Base-by-base conservation (phyloP, 495 filamentous ascomycete genomes). In the Neurospora discreta region DNA sequence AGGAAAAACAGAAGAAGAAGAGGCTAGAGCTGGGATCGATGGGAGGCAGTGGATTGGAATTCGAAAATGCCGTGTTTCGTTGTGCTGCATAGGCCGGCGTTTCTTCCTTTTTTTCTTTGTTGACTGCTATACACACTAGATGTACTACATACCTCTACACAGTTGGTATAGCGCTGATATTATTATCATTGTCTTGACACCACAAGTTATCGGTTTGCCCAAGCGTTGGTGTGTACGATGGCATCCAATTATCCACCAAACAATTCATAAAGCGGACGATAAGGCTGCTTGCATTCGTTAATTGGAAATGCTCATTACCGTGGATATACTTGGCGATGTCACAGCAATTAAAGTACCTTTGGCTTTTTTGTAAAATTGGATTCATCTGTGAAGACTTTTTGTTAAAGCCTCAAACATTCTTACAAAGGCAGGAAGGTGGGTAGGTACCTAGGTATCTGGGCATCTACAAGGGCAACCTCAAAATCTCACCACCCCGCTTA, bases 401-500 rank as follows among this genome's bases (percentile, higher is more conserved):
- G 23, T 8, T 8, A 52, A 23, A 9, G 13, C 5, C 9, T 23
- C 20, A 23, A 23, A 52, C 3, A 20, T 36, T 36, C 33, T 36
- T 5, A 36, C 33, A 36, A n/a, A n/a, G 33, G 4, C 33, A n/a
- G n/a, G n/a, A n/a, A n/a, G n/a, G n/a, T 36, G 6, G 6, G 33
- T 36, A 36, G 33, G 4, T 36, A 36, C 3, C 4, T 5, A 36
- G 33, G 2, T 36, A 36, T 5, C 33, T 36, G 6, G 33, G 2
- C 33, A 3, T 36, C 33, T 36, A 72, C 46, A 26, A 72, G 71
- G 79, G 83, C 71, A 85, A 71, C 71, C 81, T 81, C 71, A 85
- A 36, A 39, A 84, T 82, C 70, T 82, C 75, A 9, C 83, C 78
- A n/a, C 82, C 74, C 68, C 76, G 77, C 52, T 76, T 81, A 40